Conservation (phyloP, 148 eudicot species). For the Limonium bicolor region DNA sequence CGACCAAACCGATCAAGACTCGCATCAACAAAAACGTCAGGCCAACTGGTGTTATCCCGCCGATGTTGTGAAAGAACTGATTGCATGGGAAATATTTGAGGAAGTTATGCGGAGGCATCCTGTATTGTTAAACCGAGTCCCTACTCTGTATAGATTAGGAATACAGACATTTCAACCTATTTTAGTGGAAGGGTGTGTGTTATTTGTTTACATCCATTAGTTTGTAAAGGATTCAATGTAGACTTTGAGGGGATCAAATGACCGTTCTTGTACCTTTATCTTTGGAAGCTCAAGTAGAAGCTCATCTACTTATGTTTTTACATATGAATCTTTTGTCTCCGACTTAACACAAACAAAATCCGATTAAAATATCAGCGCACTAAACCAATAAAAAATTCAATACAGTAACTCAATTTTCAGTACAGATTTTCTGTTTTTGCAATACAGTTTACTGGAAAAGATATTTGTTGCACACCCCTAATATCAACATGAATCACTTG, state of each 20-base stretch:
- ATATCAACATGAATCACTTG: too few species aligned
- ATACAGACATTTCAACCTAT: background rate
- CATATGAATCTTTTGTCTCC: background rate
- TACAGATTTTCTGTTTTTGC: too few species aligned
- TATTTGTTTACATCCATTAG: conserved; percentile 2
- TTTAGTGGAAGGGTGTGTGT: background rate
- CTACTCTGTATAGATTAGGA: background rate
- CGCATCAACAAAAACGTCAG: too few species aligned
- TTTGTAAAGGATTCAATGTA: background rate
- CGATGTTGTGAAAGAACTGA: too few species aligned
- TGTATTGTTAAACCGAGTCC: background rate
- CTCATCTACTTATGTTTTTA: background rate
- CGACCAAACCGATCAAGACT: too few species aligned
- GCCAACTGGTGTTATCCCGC: too few species aligned
- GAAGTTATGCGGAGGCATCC: background rate
- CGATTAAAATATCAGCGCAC: too few species aligned
- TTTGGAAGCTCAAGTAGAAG: background rate
- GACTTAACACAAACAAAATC: conserved; percentile 8
- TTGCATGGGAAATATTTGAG: conserved; percentile 1
- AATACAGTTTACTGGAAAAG: too few species aligned
- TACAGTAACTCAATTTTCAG: too few species aligned
- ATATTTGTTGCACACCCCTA: too few species aligned
- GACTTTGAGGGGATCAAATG: background rate
- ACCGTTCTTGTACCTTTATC: background rate
- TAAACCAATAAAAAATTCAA: too few species aligned